Evolutionary conservation across 1,284 basidiomycete species (phyloP).

Genomic region (Boletus sp.): DNA sequence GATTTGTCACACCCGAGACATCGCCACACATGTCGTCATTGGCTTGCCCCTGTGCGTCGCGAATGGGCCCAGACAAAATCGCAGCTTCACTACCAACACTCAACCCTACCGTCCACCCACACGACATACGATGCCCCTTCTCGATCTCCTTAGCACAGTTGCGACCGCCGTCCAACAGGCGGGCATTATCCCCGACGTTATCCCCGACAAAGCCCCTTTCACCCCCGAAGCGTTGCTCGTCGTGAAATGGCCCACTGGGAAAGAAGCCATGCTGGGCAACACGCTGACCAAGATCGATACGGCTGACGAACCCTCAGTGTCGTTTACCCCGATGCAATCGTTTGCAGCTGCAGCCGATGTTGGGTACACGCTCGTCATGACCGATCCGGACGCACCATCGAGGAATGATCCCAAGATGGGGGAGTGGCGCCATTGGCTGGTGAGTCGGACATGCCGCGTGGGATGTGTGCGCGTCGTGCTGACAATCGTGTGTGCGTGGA

Average conservation of each 20-base stretch:
- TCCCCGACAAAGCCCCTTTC: slow-evolving; percentile 42
- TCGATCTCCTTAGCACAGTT: slow-evolving; percentile 43
- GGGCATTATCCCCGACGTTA: slow-evolving; percentile 54
- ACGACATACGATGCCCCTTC: slow-evolving; percentile 19
- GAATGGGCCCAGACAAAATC: neutral
- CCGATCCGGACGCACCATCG: slow-evolving; percentile 68
- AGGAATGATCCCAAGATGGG: slow-evolving; percentile 50
- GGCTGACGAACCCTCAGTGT: slow-evolving; percentile 49
- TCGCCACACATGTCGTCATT: slow-evolving; percentile 12
- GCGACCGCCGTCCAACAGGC: slow-evolving; percentile 38
- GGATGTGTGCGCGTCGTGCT: neutral
- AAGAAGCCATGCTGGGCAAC: slow-evolving; percentile 49
- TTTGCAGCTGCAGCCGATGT: slow-evolving; percentile 37
- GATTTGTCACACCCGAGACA: slow-evolving; percentile 1
- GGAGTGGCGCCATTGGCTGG: slow-evolving; percentile 66
- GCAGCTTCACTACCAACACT: neutral
- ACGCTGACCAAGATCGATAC: slow-evolving; percentile 46
- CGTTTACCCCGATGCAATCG: slow-evolving; percentile 44
- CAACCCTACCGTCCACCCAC: neutral
- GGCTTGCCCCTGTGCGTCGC: slow-evolving; percentile 10
- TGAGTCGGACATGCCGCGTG: slow-evolving; percentile 31
- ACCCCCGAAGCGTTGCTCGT: slow-evolving; percentile 51
- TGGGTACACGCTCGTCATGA: slow-evolving; percentile 60
- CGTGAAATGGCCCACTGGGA: slow-evolving; percentile 46
- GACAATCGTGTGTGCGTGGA: neutral